phyloP scores from a whole-genome alignment of 345 rosid species.

The Psidium guajava region DNA sequence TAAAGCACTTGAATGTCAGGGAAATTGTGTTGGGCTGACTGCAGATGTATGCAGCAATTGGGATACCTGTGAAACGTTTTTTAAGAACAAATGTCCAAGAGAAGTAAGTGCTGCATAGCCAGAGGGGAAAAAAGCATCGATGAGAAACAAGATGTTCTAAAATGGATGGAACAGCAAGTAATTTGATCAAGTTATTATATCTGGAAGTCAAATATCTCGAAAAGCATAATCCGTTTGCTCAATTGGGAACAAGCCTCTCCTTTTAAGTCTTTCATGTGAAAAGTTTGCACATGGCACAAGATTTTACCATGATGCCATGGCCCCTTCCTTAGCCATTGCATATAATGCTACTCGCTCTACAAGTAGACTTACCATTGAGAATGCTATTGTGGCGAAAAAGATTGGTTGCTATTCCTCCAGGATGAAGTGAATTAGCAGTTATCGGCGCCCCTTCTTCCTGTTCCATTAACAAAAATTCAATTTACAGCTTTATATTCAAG shows the following conservation, averaged over 20 bases:
- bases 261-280: background rate
- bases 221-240: background rate
- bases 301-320: background rate
- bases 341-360: background rate
- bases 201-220: background rate
- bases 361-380: slow-evolving; percentile 21
- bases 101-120: slow-evolving; percentile 20
- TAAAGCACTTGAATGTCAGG: background rate
- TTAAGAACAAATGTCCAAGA: slow-evolving; percentile 17
- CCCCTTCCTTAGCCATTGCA: background rate
- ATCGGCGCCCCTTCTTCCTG: slow-evolving; percentile 53
- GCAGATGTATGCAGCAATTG: background rate
- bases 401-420: slow-evolving; percentile 56
- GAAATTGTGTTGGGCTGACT: background rate
- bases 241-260: background rate
- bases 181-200: background rate
- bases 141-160: background rate
- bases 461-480: background rate
- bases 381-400: slow-evolving; percentile 23
- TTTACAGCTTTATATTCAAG: background rate
- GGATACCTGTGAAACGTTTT: slow-evolving; percentile 37
- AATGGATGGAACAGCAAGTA: background rate
- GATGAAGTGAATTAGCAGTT: slow-evolving; percentile 65
- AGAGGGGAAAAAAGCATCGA: background rate
- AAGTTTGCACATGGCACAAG: background rate